Evolutionary conservation across 306 rosid genomes (phyloP).

Genomic region (Acmispon strigosus): DNA sequence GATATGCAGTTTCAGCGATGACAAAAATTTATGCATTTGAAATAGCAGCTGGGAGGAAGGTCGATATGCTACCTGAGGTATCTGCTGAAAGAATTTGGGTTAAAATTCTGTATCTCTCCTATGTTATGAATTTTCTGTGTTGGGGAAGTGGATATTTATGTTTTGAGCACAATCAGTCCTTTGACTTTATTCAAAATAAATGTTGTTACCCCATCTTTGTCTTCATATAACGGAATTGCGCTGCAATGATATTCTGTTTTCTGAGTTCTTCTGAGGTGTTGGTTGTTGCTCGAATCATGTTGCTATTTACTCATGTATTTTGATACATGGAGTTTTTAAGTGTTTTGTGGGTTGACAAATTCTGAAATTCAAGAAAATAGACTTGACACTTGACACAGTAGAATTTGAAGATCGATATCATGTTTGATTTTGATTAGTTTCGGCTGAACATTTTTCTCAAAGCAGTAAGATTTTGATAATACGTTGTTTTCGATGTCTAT

Average conservation of each 20-base stretch:
- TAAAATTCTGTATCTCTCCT: background rate
- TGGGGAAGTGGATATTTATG: background rate
- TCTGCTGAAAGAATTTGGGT: slow-evolving; percentile 4
- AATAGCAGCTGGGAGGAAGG: slow-evolving; percentile 65
- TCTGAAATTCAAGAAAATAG: background rate
- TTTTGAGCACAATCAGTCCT: background rate
- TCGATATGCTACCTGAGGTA: slow-evolving; percentile 87
- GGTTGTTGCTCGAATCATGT: background rate
- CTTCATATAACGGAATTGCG: background rate
- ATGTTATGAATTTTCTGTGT: background rate
- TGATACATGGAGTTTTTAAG: background rate
- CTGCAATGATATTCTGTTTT: background rate
- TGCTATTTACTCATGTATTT: background rate
- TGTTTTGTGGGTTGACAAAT: background rate
- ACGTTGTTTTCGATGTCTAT: background rate
- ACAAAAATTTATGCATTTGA: slow-evolving; percentile 85
- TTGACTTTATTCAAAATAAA: background rate
- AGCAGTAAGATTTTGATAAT: background rate
- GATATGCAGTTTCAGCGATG: slow-evolving; percentile 80
- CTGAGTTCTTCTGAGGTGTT: background rate
- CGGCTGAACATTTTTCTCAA: background rate
- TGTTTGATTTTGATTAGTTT: background rate
- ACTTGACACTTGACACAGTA: background rate
- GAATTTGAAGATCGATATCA: background rate
- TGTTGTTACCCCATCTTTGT: background rate